Conservation (phyloP, 768 basidiomycete species). For the Amyloporia xantha region DNA sequence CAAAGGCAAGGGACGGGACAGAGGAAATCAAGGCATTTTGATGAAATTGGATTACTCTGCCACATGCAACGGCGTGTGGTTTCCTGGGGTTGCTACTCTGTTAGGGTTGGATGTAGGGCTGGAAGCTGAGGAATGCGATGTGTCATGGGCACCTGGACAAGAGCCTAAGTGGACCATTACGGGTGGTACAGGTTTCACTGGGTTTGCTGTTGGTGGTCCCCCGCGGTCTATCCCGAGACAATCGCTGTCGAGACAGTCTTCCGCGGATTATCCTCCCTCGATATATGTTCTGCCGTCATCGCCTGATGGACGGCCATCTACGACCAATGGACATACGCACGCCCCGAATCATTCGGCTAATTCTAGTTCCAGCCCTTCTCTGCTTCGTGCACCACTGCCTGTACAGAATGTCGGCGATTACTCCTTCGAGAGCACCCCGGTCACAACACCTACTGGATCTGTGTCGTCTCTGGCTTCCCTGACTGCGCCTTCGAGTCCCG, state of each 20-base stretch:
- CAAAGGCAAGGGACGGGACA: slow-evolving; percentile 20
- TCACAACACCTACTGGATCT: slow-evolving; percentile 39
- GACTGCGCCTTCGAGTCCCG: slow-evolving; percentile 27
- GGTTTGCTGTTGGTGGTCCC: slow-evolving; percentile 51
- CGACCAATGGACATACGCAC: slow-evolving; percentile 28
- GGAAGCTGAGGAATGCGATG: slow-evolving; percentile 60
- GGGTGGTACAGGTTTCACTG: slow-evolving; percentile 65
- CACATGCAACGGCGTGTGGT: slow-evolving; percentile 73
- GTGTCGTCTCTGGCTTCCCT: slow-evolving; percentile 33
- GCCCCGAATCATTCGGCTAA: slow-evolving; percentile 18
- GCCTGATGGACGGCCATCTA: slow-evolving; percentile 10
- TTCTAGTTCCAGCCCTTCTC: slow-evolving; percentile 39
- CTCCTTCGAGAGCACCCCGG: slow-evolving; percentile 65
- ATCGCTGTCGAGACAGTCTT: slow-evolving; percentile 39
- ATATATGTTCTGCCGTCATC: slow-evolving; percentile 20
- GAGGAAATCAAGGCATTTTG: slow-evolving; percentile 42
- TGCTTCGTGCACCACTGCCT: slow-evolving; percentile 72
- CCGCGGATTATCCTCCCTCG: slow-evolving; percentile 14
- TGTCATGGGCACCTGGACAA: slow-evolving; percentile 54
- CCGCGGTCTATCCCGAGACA: slow-evolving; percentile 17
- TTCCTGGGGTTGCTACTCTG: slow-evolving; percentile 75
- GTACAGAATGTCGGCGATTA: slow-evolving; percentile 58
- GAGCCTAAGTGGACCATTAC: slow-evolving; percentile 52
- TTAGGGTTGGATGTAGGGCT: slow-evolving; percentile 73
- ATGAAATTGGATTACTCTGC: slow-evolving; percentile 68